Evolutionary conservation across 352 stramenopile genomes (phyloP).

Genomic region (Phytophthora rubi): DNA sequence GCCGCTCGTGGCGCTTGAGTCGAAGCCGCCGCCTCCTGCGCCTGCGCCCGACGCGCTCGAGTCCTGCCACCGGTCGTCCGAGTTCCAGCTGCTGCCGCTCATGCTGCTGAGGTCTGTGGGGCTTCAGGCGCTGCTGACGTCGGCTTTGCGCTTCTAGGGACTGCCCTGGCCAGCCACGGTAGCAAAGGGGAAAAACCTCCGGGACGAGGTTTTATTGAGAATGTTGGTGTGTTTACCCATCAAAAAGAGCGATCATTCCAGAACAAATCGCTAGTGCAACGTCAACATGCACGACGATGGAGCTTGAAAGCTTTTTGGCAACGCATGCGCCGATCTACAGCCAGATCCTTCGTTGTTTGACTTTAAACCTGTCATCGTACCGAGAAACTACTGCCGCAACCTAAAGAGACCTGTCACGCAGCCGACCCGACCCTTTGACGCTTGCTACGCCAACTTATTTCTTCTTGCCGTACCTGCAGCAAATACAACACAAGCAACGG

Average conservation of each 20-base stretch:
- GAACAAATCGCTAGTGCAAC: background rate
- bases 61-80: constrained; percentile 81
- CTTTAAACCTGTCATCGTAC: constrained; percentile 17
- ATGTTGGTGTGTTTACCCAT: constrained; percentile 19
- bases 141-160: constrained; percentile 27
- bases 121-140: background rate
- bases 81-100: constrained; percentile 65
- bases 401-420: constrained; percentile 15
- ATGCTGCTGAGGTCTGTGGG: constrained; percentile 31
- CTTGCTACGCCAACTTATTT: constrained; percentile 36
- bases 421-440: background rate
- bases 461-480: constrained; percentile 45
- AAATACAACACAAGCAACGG: background rate
- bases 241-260: background rate
- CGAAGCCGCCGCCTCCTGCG: constrained; percentile 31
- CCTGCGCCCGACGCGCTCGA: constrained; percentile 44
- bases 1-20: constrained; percentile 50
- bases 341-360: constrained; percentile 19
- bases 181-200: background rate
- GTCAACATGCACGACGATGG: background rate
- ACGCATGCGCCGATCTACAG: constrained; percentile 6
- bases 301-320: background rate
- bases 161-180: background rate
- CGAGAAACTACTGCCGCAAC: constrained; percentile 18
- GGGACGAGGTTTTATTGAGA: background rate